Percentiles rank a stretch among this genome's conserved stretches.
phyloP scores from a whole-genome alignment of 805 yeast species.

The Lipomyces yamanashiensis region DNA sequence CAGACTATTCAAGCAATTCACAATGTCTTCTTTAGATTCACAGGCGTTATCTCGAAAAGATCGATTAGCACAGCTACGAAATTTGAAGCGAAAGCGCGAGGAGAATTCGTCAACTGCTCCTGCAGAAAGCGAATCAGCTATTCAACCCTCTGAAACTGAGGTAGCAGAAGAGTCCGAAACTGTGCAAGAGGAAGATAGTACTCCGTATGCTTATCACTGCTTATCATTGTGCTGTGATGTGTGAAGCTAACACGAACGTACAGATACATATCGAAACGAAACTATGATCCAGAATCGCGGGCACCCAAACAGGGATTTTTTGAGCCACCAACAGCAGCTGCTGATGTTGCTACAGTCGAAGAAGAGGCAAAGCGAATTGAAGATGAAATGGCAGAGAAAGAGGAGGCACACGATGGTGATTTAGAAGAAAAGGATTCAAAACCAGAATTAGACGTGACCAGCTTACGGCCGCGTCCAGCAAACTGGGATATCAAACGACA shows the following conservation, averaged over 20 bases:
- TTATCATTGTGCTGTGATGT: background rate
- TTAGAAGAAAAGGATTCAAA: constrained; percentile 38
- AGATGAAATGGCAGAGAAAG: constrained; percentile 30
- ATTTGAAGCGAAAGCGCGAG: constrained; percentile 38
- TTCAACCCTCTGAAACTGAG: background rate
- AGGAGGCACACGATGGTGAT: constrained; percentile 42
- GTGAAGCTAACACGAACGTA: background rate
- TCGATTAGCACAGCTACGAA: constrained; percentile 43
- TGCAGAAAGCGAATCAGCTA: background rate
- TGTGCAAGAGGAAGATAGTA: background rate
- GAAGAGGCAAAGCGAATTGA: constrained; percentile 45
- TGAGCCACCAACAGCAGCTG: constrained; percentile 36
- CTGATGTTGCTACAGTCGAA: constrained; percentile 34
- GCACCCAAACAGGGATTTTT: constrained; percentile 42
- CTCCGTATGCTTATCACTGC: background rate
- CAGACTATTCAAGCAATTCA: background rate
- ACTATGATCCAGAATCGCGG: constrained; percentile 41
- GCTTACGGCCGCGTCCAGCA: constrained; percentile 41
- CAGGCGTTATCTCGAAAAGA: constrained; percentile 44
- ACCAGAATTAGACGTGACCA: constrained; percentile 37
- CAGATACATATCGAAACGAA: constrained; percentile 30
- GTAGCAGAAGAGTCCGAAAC: constrained; percentile 3
- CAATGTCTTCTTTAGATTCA: constrained; percentile 38
- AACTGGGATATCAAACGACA: constrained; percentile 50
- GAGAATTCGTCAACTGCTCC: constrained; percentile 4